Evolutionary conservation across 345 rosid genomes (phyloP).

Genomic region (Turnera subulata): DNA sequence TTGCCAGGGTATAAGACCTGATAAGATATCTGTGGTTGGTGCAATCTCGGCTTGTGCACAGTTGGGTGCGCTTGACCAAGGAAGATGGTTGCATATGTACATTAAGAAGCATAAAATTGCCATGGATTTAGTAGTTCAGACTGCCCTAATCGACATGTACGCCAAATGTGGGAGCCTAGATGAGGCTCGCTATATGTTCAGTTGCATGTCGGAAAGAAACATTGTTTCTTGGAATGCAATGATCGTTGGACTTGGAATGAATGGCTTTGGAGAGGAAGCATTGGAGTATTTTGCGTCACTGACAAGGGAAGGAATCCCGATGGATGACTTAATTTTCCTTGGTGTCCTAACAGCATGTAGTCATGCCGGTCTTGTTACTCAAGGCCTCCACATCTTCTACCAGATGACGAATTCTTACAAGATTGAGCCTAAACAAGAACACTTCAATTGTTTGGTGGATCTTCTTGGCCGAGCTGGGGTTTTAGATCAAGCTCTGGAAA

Average conservation of each 20-base stretch:
- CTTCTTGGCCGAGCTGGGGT: constrained; percentile 1
- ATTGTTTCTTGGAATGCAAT: constrained; percentile 33
- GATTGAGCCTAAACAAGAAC: constrained; percentile 32
- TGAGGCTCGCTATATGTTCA: constrained; percentile 24
- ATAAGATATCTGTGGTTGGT: constrained; percentile 24
- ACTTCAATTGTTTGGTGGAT: constrained; percentile 33
- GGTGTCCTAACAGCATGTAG: constrained; percentile 32
- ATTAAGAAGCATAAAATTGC: constrained; percentile 6
- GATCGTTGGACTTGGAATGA: constrained; percentile 35
- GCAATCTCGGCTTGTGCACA: constrained; percentile 36
- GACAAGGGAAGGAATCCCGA: constrained; percentile 24
- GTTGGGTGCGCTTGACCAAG: constrained; percentile 34
- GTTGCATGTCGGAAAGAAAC: constrained; percentile 24
- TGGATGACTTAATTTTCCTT: constrained; percentile 30
- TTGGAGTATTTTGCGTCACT: constrained; percentile 26
- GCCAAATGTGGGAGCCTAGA: constrained; percentile 36
- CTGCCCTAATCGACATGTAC: constrained; percentile 36
- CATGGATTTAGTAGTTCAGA: constrained; percentile 27
- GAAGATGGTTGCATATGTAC: constrained; percentile 37
- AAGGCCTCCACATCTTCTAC: constrained; percentile 23
- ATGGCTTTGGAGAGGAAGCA: constrained; percentile 36
- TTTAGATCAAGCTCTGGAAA: constrained; percentile 2
- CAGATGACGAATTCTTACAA: constrained; percentile 15
- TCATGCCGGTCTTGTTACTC: constrained; percentile 26
- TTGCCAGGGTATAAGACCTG: constrained; percentile 18